These are phyloP conservation scores for Closterium sp. DNA, from an alignment of 139 green algal species.

Conservation along the genomic window DNA sequence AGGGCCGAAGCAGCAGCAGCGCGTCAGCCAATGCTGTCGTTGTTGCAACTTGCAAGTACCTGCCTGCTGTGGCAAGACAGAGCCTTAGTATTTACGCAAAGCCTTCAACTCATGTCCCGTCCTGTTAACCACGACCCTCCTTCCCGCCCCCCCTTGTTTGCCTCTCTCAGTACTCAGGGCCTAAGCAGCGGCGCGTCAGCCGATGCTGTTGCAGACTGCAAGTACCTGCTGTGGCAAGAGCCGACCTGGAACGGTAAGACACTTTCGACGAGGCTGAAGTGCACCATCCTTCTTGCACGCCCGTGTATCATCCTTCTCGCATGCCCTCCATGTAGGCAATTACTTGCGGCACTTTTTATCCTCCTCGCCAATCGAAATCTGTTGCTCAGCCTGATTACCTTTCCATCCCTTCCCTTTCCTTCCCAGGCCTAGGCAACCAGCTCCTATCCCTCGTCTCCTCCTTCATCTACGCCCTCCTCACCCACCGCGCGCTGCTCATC, in stretches of 20 bases:
- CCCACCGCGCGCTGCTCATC: conserved; percentile 11
- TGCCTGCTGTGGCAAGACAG: conserved; percentile 25
- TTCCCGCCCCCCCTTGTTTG: too few relatives aligned
- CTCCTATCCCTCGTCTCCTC: conserved; percentile 29
- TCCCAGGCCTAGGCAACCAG: conserved; percentile 25
- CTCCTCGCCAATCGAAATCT: not conserved
- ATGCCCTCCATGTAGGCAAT: too few relatives aligned
- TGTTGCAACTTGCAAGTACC: not conserved
- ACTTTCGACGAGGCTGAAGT: too few relatives aligned
- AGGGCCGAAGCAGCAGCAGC: too few relatives aligned
- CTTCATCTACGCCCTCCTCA: conserved; percentile 37
- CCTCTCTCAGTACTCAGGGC: not conserved
- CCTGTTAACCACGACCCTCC: too few relatives aligned
- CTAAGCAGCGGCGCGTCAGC: not conserved
- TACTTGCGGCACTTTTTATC: too few relatives aligned
- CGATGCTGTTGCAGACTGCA: not conserved
- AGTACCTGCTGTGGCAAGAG: conserved; percentile 9
- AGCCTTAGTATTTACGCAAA: too few relatives aligned
- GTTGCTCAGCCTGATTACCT: not conserved
- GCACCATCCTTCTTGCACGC: too few relatives aligned
- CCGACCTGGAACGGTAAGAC: conserved; percentile 1
- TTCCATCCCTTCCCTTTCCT: not conserved
- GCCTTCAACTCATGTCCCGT: too few relatives aligned
- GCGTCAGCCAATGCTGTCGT: too few relatives aligned
- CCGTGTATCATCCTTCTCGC: too few relatives aligned